Percentiles rank a stretch among this genome's conserved stretches.
phyloP scores from a whole-genome alignment of 192 early-diverging fungal species.

The Coemansia sp. region DNA sequence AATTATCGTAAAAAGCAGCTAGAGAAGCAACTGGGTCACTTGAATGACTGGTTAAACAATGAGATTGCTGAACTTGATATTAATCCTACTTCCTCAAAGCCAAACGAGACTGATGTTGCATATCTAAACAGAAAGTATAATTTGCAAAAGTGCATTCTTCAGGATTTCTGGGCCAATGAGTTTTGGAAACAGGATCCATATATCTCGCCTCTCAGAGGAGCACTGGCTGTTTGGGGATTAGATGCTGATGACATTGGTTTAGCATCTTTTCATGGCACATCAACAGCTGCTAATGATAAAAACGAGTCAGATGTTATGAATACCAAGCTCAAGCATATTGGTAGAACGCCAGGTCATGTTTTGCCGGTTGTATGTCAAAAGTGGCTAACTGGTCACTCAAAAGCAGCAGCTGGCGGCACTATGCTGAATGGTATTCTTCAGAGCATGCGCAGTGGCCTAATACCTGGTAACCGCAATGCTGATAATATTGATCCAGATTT shows the following conservation, averaged over 20 bases:
- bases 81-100: too few species aligned
- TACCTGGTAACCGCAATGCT: conserved; percentile 84
- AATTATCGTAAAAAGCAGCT: too few species aligned
- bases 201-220: conserved; percentile 81
- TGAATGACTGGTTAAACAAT: too few species aligned
- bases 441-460: conserved; percentile 71
- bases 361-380: conserved; percentile 80
- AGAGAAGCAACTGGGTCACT: too few species aligned
- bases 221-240: conserved; percentile 77
- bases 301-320: conserved; percentile 87
- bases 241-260: conserved; percentile 86
- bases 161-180: conserved; percentile 43
- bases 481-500: conserved; percentile 53
- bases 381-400: conserved; percentile 84
- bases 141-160: too few species aligned
- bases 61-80: too few species aligned
- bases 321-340: conserved; percentile 80
- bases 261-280: conserved; percentile 93
- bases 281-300: conserved; percentile 91
- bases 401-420: conserved; percentile 89
- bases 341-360: conserved; percentile 77
- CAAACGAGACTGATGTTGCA: too few species aligned
- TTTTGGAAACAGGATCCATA: conserved; percentile 73
- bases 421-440: conserved; percentile 88
- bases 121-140: too few species aligned